These are phyloP conservation scores for Cyclanthera cordifolia DNA, from an alignment of 306 rosid species.

Conservation along the genomic window DNA sequence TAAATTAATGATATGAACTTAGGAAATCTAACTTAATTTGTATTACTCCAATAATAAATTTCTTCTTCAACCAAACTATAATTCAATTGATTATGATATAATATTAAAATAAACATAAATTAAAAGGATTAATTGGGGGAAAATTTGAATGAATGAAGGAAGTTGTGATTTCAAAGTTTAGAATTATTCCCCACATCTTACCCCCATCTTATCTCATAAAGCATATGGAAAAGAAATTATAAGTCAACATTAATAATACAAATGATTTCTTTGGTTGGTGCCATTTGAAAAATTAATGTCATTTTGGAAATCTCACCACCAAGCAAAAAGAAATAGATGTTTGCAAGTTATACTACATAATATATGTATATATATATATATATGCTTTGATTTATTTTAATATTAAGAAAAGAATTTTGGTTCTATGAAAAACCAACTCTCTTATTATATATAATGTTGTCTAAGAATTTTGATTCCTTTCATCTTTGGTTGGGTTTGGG, in stretches of 20 bases:
- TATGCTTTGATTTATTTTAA: too few relatives aligned
- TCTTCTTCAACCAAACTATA: too few relatives aligned
- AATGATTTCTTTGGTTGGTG: background rate
- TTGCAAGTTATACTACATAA: background rate
- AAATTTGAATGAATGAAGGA: too few relatives aligned
- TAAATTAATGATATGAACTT: too few relatives aligned
- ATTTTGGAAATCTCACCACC: background rate
- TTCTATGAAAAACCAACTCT: background rate
- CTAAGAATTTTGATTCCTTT: background rate
- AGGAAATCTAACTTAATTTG: too few relatives aligned
- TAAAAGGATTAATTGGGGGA: too few relatives aligned
- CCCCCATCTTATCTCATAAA: background rate
- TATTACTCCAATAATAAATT: too few relatives aligned
- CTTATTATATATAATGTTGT: background rate
- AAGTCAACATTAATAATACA: background rate
- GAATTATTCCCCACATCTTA: background rate
- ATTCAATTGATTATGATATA: too few relatives aligned
- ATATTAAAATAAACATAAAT: too few relatives aligned
- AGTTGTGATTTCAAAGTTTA: background rate
- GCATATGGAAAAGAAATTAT: background rate
- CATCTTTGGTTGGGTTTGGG: slow-evolving; percentile 8
- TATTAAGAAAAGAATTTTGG: too few relatives aligned
- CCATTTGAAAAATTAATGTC: background rate
- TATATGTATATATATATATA: background rate
- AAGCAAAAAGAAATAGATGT: background rate